Evolutionary conservation across 106 monocot genomes (phyloP).

Genomic region (Platanthera zijinensis): DNA sequence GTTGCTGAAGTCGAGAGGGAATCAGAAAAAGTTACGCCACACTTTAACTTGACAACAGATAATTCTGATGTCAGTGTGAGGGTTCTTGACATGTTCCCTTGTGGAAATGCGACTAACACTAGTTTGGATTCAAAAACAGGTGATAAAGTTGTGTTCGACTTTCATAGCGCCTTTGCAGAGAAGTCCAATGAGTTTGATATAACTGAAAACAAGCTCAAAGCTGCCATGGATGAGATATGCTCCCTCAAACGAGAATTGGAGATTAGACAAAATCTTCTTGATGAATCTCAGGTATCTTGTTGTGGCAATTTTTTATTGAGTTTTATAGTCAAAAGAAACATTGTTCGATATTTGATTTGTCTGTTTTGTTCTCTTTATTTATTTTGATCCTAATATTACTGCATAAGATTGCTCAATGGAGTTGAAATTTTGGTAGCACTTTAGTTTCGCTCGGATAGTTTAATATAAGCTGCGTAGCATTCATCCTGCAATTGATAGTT

Average conservation of each 20-base stretch:
- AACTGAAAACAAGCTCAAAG: slow-evolving; percentile 51
- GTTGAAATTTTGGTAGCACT: neutral
- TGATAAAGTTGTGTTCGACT: slow-evolving; percentile 30
- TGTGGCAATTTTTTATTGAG: neutral
- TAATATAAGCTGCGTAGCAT: neutral
- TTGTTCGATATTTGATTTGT: neutral
- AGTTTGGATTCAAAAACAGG: slow-evolving; percentile 21
- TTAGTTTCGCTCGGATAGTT: neutral
- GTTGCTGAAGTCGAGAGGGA: slow-evolving; percentile 18
- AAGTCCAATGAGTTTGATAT: slow-evolving; percentile 55
- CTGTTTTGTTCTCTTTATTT: neutral
- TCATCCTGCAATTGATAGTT: neutral
- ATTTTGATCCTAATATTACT: neutral
- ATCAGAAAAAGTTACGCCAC: slow-evolving; percentile 16
- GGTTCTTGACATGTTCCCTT: slow-evolving; percentile 16
- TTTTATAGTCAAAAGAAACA: neutral
- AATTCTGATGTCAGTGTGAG: slow-evolving; percentile 15
- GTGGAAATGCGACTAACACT: slow-evolving; percentile 18
- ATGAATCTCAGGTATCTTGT: slow-evolving; percentile 87
- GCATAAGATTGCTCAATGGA: neutral
- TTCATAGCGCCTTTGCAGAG: slow-evolving; percentile 47
- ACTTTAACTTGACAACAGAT: slow-evolving; percentile 9
- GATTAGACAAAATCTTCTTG: slow-evolving; percentile 62
- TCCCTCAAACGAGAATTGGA: slow-evolving; percentile 70
- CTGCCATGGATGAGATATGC: slow-evolving; percentile 48